phyloP scores from a whole-genome alignment of 1,139 yeast genomes.

The Yamadazyma pseudoaaseri region DNA sequence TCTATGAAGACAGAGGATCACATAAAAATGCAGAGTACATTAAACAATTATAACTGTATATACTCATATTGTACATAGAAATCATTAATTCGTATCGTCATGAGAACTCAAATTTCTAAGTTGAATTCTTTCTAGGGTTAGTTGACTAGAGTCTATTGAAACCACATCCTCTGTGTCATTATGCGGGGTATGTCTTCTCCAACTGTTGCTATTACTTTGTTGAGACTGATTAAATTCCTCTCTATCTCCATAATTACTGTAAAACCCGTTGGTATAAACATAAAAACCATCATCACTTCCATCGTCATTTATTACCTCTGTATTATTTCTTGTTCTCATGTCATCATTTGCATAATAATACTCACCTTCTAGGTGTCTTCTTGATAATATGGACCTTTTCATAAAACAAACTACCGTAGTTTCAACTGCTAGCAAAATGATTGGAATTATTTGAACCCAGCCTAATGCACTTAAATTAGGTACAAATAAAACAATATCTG shows the following conservation, averaged over 20 bases:
- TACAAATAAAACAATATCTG: conserved; percentile 40
- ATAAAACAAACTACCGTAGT: conserved; percentile 41
- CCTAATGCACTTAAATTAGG: conserved; percentile 43
- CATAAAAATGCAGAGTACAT: conserved; percentile 2
- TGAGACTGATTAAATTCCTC: conserved; percentile 15
- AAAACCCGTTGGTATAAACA: conserved; percentile 47
- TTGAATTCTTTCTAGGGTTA: conserved; percentile 11
- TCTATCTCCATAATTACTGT: conserved; percentile 19
- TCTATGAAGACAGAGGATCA: background rate
- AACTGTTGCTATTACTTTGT: conserved; percentile 17
- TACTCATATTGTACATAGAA: conserved; percentile 8
- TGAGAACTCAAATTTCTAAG: conserved; percentile 8
- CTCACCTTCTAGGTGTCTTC: conserved; percentile 36
- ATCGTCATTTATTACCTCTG: conserved; percentile 17
- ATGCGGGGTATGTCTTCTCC: conserved; percentile 22
- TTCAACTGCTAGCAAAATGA: conserved; percentile 33
- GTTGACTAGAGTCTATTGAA: conserved; percentile 17
- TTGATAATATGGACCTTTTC: conserved; percentile 37
- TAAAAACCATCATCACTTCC: conserved; percentile 48
- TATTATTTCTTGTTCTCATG: conserved; percentile 26
- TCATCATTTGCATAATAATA: conserved; percentile 33
- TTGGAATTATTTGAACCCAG: conserved; percentile 45
- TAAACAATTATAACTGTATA: background rate
- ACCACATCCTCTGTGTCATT: conserved; percentile 19
- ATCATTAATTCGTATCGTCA: conserved; percentile 4